A percentile compares a stretch with the other conserved stretches of the same genome.
These are phyloP conservation scores for Venturia effusa DNA, from an alignment of 2,329 filamentous ascomycete genomes.

Conservation along the genomic window DNA sequence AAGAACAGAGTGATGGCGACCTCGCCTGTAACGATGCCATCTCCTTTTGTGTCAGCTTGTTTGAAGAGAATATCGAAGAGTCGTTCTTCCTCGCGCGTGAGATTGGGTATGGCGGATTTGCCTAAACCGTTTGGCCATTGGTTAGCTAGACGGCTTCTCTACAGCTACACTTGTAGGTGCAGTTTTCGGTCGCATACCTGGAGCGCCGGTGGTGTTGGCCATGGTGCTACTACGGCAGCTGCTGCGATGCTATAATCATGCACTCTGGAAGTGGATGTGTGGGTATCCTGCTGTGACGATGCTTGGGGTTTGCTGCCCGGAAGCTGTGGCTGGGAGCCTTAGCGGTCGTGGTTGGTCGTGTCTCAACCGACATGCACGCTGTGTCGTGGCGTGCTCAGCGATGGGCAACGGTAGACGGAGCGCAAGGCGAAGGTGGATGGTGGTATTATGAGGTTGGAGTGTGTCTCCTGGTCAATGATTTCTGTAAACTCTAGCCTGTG, in stretches of 20 bases:
- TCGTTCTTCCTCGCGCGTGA: slow-evolving; percentile 85
- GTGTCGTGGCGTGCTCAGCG: background rate
- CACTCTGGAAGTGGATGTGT: background rate
- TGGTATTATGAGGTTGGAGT: background rate
- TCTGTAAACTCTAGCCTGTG: background rate
- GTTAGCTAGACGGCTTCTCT: slow-evolving; percentile 2
- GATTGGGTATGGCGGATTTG: slow-evolving; percentile 58
- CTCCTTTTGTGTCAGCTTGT: slow-evolving; percentile 80
- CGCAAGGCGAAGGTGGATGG: background rate
- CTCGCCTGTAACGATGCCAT: slow-evolving; percentile 92
- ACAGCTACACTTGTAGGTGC: background rate
- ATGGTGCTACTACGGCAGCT: slow-evolving; percentile 4
- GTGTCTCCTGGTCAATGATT: background rate
- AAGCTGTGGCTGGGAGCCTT: background rate
- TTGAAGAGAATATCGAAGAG: slow-evolving; percentile 88
- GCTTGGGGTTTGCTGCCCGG: background rate
- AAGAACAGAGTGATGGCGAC: slow-evolving; percentile 96
- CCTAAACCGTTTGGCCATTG: background rate
- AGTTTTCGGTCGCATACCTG: slow-evolving; percentile 2
- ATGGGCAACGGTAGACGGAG: background rate
- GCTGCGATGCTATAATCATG: slow-evolving; percentile 1
- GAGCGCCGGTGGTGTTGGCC: background rate
- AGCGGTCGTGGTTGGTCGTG: background rate
- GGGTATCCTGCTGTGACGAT: background rate
- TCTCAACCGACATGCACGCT: background rate